Percentiles rank a stretch among this genome's conserved stretches.
Evolutionary conservation across 23 red algal genomes (phyloP).

Genomic region (Cyanidium caldarium): DNA sequence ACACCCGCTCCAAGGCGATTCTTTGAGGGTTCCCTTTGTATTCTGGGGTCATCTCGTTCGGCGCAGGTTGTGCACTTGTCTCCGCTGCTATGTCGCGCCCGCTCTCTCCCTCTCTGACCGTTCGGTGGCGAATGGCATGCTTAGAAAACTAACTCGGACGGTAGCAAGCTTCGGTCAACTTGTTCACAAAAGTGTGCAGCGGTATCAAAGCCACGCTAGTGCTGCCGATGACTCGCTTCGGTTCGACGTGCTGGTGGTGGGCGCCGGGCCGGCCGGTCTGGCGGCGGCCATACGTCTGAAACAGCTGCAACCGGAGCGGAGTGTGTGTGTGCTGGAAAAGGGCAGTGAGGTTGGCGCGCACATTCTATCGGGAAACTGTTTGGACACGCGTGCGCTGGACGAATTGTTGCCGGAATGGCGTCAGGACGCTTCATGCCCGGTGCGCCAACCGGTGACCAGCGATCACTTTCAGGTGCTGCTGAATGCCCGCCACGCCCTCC

Average conservation of each 20-base stretch:
- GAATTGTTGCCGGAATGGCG: constrained; percentile 83
- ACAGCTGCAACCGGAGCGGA: constrained; percentile 38
- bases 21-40: too few species aligned
- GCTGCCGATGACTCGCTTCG: constrained; percentile 28
- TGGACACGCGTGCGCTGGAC: constrained; percentile 78
- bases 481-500: constrained; percentile 7
- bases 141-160: too few species aligned
- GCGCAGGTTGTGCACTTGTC: too few species aligned
- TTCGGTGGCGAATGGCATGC: too few species aligned
- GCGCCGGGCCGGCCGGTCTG: constrained; percentile 82
- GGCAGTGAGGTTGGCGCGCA: constrained; percentile 77
- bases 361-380: constrained; percentile 78
- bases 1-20: too few species aligned
- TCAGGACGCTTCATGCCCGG: constrained; percentile 23
- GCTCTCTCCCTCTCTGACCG: too few species aligned
- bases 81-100: too few species aligned
- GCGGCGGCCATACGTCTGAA: constrained; percentile 73
- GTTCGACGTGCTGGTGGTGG: constrained; percentile 85
- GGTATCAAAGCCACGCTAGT: background rate
- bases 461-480: constrained; percentile 46
- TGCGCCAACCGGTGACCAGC: constrained; percentile 10
- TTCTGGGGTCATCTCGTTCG: too few species aligned
- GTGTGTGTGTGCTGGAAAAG: constrained; percentile 86
- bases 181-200: too few species aligned
- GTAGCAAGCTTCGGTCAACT: too few species aligned